Conservation (phyloP, 306 rosid genomes). For the Lagenaria siceraria region DNA sequence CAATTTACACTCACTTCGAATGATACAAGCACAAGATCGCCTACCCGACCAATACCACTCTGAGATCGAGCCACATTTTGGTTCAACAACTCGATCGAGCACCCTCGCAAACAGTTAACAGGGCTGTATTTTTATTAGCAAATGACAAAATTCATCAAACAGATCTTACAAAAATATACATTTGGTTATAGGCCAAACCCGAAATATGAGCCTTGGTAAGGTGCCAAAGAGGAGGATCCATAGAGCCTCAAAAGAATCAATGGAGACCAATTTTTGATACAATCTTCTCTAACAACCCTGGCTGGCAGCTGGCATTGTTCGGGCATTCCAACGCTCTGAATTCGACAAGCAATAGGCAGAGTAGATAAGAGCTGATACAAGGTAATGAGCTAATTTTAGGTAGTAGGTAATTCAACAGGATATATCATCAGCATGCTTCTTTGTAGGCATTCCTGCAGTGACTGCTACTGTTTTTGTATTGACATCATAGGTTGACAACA, state of each 20-base stretch:
- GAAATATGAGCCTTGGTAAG: not conserved
- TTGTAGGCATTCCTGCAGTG: conserved; percentile 27
- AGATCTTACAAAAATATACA: conserved; percentile 10
- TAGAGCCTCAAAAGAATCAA: not conserved
- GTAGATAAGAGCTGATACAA: conserved; percentile 10
- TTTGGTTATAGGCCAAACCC: conserved; percentile 7
- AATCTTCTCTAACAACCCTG: not conserved
- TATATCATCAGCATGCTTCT: conserved; percentile 28
- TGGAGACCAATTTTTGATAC: not conserved
- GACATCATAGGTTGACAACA: conserved; percentile 42
- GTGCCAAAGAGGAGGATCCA: not conserved
- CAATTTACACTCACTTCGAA: not conserved
- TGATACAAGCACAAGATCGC: conserved; percentile 1
- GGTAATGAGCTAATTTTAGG: conserved; percentile 29
- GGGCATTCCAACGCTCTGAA: not conserved
- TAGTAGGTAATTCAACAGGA: conserved; percentile 38
- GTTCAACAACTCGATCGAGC: not conserved
- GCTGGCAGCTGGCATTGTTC: not conserved
- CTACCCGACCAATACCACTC: not conserved
- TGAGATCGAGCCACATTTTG: not conserved
- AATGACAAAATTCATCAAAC: conserved; percentile 4
- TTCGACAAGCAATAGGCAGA: not conserved
- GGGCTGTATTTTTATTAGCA: not conserved
- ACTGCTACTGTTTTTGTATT: conserved; percentile 24
- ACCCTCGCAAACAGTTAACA: not conserved